These are phyloP conservation scores for Capronia epimyces DNA, from an alignment of 2,329 filamentous ascomycete genomes.

Conservation along the genomic window DNA sequence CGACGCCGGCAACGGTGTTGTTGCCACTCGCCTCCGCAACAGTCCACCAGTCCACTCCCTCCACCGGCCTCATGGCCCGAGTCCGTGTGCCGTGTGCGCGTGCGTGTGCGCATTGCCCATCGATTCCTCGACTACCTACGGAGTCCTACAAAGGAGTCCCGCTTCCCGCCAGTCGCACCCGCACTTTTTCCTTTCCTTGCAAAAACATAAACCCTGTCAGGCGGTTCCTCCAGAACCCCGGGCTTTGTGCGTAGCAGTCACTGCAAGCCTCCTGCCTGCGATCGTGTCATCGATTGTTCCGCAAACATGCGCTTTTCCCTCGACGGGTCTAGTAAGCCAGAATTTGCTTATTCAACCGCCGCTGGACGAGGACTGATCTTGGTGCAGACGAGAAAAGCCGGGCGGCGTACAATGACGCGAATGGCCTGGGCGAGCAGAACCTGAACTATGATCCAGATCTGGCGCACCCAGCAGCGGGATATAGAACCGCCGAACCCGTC, in stretches of 20 bases:
- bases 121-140: neutral
- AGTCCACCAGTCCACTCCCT: neutral
- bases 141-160: conserved; percentile 16
- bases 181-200: neutral
- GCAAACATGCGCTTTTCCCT: conserved; percentile 23
- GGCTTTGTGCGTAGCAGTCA: neutral
- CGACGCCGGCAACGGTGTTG: neutral
- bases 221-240: neutral
- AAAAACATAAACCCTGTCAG: neutral
- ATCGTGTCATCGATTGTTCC: neutral
- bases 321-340: conserved; percentile 19
- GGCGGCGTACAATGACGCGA: conserved; percentile 16
- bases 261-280: neutral
- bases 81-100: neutral
- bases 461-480: conserved; percentile 26
- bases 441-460: conserved; percentile 28
- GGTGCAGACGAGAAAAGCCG: conserved; percentile 20
- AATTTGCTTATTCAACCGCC: neutral
- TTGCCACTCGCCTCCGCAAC: neutral
- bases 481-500: conserved; percentile 16
- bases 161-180: conserved; percentile 6
- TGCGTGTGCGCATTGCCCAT: neutral
- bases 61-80: neutral
- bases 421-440: conserved; percentile 15
- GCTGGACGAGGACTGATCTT: neutral